phyloP scores from a whole-genome alignment of 2,329 filamentous ascomycete species.

The Talaromyces atroroseus region DNA sequence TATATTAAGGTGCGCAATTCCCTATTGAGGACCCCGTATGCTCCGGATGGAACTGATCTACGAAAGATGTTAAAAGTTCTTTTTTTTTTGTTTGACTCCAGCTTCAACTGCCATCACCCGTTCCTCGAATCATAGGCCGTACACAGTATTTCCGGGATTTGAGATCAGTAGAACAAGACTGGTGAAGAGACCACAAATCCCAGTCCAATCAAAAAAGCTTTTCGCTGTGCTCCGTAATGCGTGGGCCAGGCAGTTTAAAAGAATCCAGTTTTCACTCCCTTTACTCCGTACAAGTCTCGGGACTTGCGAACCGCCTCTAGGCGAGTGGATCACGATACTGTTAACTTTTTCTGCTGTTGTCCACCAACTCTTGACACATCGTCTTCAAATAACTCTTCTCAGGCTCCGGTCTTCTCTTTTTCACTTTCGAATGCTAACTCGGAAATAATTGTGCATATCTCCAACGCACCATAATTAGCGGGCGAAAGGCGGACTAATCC shows the following conservation, averaged over 20 bases:
- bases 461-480: conserved; percentile 9
- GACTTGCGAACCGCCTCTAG: neutral
- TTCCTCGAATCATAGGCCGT: neutral
- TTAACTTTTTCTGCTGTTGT: neutral
- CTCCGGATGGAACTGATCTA: neutral
- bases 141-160: neutral
- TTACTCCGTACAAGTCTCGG: neutral
- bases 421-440: neutral
- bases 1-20: neutral
- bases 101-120: too few species aligned
- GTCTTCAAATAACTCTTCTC: neutral
- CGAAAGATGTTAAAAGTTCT: neutral
- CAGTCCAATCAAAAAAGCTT: neutral
- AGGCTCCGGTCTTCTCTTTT: neutral
- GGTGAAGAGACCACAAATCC: neutral
- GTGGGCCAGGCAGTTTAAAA: neutral
- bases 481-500: neutral
- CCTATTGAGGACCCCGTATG: neutral
- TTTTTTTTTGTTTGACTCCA: too few species aligned
- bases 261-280: neutral
- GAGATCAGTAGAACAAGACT: neutral
- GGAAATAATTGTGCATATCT: conserved; percentile 13
- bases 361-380: neutral
- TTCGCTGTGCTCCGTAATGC: neutral
- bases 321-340: neutral